Conservation (phyloP, 2,329 filamentous ascomycete species). For the Phyllosticta citribraziliensis region DNA sequence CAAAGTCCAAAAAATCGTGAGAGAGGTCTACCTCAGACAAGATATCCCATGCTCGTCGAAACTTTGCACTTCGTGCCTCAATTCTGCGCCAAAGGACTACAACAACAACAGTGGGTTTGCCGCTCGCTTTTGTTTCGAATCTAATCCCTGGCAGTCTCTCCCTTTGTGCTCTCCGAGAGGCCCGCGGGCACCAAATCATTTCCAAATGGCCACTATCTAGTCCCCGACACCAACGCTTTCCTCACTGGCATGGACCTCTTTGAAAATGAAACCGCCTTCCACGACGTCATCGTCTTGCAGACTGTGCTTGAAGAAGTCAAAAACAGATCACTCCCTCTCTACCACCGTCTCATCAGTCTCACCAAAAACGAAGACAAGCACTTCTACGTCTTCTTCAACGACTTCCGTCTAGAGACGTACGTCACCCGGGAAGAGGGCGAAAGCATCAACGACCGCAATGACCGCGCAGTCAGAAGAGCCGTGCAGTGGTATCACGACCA, state of each 20-base stretch:
- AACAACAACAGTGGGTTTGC: slow-evolving; percentile 54
- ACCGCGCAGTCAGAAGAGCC: slow-evolving; percentile 76
- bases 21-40: slow-evolving; percentile 88
- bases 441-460: slow-evolving; percentile 92
- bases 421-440: slow-evolving; percentile 65
- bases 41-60: slow-evolving; percentile 96
- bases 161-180: slow-evolving; percentile 80
- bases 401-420: slow-evolving; percentile 89
- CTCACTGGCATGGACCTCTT: slow-evolving; percentile 96
- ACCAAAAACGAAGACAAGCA: slow-evolving; percentile 95
- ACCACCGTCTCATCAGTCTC: slow-evolving; percentile 82
- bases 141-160: slow-evolving; percentile 47
- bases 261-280: slow-evolving; percentile 82
- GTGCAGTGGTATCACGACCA: slow-evolving; percentile 88
- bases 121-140: slow-evolving; percentile 15
- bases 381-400: slow-evolving; percentile 98
- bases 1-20: slow-evolving; percentile 97
- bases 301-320: slow-evolving; percentile 94
- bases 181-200: slow-evolving; percentile 76
- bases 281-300: slow-evolving; percentile 93
- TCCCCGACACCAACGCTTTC: slow-evolving; percentile 93
- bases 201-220: slow-evolving; percentile 81
- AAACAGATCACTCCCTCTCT: slow-evolving; percentile 85
- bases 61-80: slow-evolving; percentile 68
- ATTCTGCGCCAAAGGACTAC: slow-evolving; percentile 68